These are phyloP conservation scores for Paramecium pentaurelia DNA, from an alignment of 73 alveolate genomes.

Conservation along the genomic window DNA sequence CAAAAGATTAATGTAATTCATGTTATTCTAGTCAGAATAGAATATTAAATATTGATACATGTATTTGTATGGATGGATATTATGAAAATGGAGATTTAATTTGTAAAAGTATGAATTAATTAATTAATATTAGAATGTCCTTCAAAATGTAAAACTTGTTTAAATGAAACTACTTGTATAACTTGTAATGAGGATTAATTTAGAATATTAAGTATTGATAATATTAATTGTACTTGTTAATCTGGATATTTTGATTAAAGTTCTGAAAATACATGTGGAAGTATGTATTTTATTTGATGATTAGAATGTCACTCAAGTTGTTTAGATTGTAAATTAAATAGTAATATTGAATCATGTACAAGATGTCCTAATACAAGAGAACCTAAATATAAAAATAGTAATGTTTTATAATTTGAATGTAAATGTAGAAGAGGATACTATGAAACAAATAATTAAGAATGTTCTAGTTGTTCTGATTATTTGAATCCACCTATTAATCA, in stretches of 20 bases:
- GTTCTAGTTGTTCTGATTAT: background rate
- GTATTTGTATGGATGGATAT: conserved; percentile 14
- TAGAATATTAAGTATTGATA: background rate
- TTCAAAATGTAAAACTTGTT: background rate
- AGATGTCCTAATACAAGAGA: conserved; percentile 40
- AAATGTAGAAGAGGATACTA: conserved; percentile 24
- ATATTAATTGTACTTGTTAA: background rate
- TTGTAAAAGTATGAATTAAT: background rate
- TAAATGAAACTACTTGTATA: background rate
- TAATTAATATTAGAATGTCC: background rate
- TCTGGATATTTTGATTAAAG: background rate
- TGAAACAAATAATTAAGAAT: background rate
- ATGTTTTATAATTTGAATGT: background rate
- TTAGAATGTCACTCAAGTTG: background rate
- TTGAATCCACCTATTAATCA: background rate
- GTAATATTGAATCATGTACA: background rate
- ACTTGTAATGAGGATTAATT: background rate
- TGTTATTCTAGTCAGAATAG: background rate
- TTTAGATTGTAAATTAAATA: background rate
- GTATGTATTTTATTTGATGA: background rate
- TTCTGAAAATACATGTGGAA: background rate
- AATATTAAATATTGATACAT: background rate
- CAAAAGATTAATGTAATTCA: background rate
- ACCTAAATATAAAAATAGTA: background rate
- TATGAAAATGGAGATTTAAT: background rate